These are phyloP conservation scores for Cytospora leucostoma DNA, from an alignment of 2,329 filamentous ascomycete species.

Conservation along the genomic window DNA sequence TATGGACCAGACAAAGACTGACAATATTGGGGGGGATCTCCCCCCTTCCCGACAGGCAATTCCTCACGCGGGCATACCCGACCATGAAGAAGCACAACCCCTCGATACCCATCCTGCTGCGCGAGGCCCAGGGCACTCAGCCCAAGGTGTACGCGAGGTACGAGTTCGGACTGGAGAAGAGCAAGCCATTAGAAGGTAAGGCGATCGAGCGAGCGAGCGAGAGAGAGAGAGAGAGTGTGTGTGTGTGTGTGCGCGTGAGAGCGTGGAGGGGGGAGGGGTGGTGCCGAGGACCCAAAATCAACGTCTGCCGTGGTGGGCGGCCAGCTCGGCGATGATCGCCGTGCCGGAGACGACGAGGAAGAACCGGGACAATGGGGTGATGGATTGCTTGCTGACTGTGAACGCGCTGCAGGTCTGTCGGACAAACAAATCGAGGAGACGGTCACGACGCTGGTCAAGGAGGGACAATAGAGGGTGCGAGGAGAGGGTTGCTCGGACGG, in stretches of 20 bases:
- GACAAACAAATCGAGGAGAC: conserved; percentile 65
- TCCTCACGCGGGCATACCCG: conserved; percentile 88
- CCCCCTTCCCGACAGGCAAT: conserved; percentile 61
- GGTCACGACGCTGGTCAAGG: conserved; percentile 56
- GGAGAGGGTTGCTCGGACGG: neutral
- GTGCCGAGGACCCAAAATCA: too few relatives aligned
- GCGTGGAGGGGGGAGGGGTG: too few relatives aligned
- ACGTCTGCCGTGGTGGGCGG: too few relatives aligned
- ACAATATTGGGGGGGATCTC: neutral
- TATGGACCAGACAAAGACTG: too few relatives aligned
- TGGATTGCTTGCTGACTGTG: conserved; percentile 18
- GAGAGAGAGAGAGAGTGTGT: too few relatives aligned
- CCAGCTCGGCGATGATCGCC: too few relatives aligned
- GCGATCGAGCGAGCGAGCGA: neutral
- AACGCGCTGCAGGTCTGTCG: conserved; percentile 45
- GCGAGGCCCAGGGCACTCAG: conserved; percentile 82
- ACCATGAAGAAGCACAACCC: conserved; percentile 99
- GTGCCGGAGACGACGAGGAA: too few relatives aligned
- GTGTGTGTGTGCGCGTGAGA: too few relatives aligned
- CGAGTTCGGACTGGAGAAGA: conserved; percentile 60
- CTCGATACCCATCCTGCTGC: conserved; percentile 87
- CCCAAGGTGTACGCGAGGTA: conserved; percentile 92
- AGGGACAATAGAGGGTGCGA: conserved; percentile 31
- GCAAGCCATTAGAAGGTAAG: conserved; percentile 55
- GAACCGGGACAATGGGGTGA: too few relatives aligned